Evolutionary conservation across 805 yeast genomes (phyloP), one percentile per base, ranked within the genome.

Genomic region (Wickerhamiella bombiphila): DNA sequence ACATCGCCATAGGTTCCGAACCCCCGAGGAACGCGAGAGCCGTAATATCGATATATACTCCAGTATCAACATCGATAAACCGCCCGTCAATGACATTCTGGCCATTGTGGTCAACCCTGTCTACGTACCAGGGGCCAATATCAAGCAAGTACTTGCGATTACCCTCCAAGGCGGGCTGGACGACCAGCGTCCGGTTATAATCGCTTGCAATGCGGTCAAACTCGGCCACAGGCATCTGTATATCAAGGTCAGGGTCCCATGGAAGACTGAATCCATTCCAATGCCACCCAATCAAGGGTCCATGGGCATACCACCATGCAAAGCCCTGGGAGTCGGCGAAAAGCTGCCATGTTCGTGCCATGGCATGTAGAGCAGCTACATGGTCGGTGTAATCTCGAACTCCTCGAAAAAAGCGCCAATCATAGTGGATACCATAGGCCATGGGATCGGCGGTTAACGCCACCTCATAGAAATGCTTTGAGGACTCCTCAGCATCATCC

Each of bases 331-430:
- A 66, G 9, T 63, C 56, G 18, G 66, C 55, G 37, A 70, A 60
- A 38, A 60, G 63, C 20, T 67, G 50, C 67, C 71, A 70, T n/a
- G 66, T 65, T 32, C 68, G 55, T 7, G 65, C 62, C 30, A 68
- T 45, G 39, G 63, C 62, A 43, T 70, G 73, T 44, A 73, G 58
- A 3, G 72, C 65, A 13, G 66, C 70, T 43, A 60, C 55, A 43
- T 65, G 65, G 35, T 58, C 59, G 29, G 56, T 49, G 33, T 58
- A 58, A 22, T 52, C 49, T 20, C 66, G 53, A 26, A 64, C 58
- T 35, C 57, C 54, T 45, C 64, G 66, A 63, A 74, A 76, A 46
- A 74, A 76, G 40, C 81, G 63, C 79, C 80, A 74, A 52, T 76
- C 83, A 48, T 74, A 74, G 41, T 60, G 65, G 24, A 47, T 42